Evolutionary conservation across 148 eudicot species (phyloP).

Genomic region (Arbutus unedo): DNA sequence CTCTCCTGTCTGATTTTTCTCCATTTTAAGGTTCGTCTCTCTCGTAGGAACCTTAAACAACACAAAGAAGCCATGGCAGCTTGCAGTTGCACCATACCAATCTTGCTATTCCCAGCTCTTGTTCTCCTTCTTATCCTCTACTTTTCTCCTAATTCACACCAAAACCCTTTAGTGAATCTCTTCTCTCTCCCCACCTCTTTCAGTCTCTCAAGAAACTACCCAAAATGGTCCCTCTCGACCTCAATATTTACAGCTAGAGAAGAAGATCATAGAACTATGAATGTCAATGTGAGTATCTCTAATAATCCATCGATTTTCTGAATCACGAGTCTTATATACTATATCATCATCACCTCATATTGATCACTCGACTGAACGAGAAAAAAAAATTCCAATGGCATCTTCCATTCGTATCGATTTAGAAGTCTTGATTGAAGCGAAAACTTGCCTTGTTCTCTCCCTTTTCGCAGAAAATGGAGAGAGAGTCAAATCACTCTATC

Average conservation of each 20-base stretch:
- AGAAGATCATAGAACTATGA: neutral
- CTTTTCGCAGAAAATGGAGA: too few species aligned
- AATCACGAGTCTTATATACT: neutral
- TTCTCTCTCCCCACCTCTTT: neutral
- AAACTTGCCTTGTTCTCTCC: too few species aligned
- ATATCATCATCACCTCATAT: neutral
- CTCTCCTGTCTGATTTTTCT: too few species aligned
- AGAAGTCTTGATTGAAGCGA: too few species aligned
- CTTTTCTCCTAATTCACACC: neutral
- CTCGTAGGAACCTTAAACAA: too few species aligned
- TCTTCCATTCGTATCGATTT: too few species aligned
- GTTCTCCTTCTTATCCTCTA: neutral
- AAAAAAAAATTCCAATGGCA: too few species aligned
- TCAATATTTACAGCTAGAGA: neutral
- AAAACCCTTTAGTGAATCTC: neutral
- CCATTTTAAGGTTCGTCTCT: too few species aligned
- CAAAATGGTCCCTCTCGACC: neutral
- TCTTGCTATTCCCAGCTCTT: conserved; percentile 8
- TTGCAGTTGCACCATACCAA: neutral
- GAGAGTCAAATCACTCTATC: too few species aligned
- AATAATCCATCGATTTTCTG: neutral
- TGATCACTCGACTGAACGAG: too few species aligned
- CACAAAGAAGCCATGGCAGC: conserved; percentile 1
- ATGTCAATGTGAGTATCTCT: neutral
- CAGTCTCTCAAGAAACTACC: neutral